These are phyloP conservation scores for Triglochin maritima DNA, from an alignment of 106 monocot genomes.

Conservation along the genomic window DNA sequence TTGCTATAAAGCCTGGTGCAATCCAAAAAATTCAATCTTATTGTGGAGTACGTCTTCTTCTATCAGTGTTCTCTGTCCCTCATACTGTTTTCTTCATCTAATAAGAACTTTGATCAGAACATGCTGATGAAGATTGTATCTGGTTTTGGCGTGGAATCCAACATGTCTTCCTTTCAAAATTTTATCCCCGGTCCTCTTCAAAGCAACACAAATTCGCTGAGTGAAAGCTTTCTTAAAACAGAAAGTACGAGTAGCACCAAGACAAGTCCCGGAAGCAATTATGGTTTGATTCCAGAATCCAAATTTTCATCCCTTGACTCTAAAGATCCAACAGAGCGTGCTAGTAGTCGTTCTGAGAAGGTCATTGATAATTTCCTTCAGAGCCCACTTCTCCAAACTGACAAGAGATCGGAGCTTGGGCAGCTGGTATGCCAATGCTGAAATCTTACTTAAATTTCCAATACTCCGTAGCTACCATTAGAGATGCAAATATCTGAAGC, in stretches of 20 bases:
- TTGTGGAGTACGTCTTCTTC: not conserved
- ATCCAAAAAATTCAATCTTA: constrained; percentile 1
- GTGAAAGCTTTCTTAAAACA: not conserved
- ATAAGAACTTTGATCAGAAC: constrained; percentile 2
- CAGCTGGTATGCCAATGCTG: constrained; percentile 3
- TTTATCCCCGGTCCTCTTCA: constrained; percentile 1
- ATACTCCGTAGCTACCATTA: too few species aligned
- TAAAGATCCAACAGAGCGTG: constrained; percentile 4
- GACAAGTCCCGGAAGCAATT: not conserved
- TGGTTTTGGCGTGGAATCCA: not conserved
- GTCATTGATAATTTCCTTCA: constrained; percentile 10
- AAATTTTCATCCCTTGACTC: not conserved
- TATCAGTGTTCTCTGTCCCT: not conserved
- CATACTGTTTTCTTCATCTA: not conserved
- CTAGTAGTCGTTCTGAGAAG: constrained; percentile 7
- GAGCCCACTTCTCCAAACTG: constrained; percentile 9
- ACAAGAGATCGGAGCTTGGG: constrained; percentile 5
- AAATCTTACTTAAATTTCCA: too few species aligned
- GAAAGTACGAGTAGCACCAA: not conserved
- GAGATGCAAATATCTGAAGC: too few species aligned
- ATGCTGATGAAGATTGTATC: not conserved
- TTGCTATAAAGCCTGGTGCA: constrained; percentile 7
- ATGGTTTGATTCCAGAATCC: not conserved
- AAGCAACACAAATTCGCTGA: constrained; percentile 3
- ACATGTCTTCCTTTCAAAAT: constrained; percentile 1